Evolutionary conservation across 768 basidiomycete genomes (phyloP).

Genomic region (Lenzites betulinus): DNA sequence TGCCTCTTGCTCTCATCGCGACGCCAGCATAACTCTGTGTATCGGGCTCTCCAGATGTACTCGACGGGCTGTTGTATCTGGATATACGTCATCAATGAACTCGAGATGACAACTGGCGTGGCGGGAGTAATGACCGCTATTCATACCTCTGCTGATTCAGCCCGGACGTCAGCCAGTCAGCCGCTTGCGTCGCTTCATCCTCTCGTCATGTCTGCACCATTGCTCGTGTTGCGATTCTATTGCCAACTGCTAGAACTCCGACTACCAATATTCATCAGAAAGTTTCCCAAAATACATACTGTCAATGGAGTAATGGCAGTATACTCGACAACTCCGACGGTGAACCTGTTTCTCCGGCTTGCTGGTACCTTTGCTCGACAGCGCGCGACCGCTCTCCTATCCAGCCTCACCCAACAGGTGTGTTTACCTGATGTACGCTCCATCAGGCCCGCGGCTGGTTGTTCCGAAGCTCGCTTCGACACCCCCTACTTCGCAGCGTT

Average conservation of each 20-base stretch:
- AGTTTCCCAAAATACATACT: no score
- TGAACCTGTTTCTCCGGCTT: not conserved
- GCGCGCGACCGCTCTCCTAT: constrained; percentile 4
- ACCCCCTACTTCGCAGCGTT: not conserved
- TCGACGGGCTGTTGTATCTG: no score
- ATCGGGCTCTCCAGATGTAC: not conserved
- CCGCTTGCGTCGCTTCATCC: not conserved
- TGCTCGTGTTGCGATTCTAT: not conserved
- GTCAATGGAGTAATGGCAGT: no score
- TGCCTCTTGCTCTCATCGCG: not conserved
- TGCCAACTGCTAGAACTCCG: not conserved
- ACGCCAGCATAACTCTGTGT: not conserved
- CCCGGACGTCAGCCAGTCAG: constrained; percentile 1
- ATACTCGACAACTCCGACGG: constrained; percentile 7
- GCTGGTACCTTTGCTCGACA: not conserved
- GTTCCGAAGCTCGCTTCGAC: not conserved
- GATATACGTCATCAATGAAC: no score
- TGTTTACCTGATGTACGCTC: not conserved
- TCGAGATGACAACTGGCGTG: no score
- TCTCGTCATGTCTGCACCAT: not conserved
- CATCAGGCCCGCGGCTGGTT: not conserved
- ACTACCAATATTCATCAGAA: not conserved
- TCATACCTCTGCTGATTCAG: not conserved
- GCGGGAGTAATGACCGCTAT: no score
- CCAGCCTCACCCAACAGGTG: constrained; percentile 14